These are phyloP conservation scores for Sporothrix mexicana DNA, from an alignment of 2,329 filamentous ascomycete genomes.

Conservation along the genomic window DNA sequence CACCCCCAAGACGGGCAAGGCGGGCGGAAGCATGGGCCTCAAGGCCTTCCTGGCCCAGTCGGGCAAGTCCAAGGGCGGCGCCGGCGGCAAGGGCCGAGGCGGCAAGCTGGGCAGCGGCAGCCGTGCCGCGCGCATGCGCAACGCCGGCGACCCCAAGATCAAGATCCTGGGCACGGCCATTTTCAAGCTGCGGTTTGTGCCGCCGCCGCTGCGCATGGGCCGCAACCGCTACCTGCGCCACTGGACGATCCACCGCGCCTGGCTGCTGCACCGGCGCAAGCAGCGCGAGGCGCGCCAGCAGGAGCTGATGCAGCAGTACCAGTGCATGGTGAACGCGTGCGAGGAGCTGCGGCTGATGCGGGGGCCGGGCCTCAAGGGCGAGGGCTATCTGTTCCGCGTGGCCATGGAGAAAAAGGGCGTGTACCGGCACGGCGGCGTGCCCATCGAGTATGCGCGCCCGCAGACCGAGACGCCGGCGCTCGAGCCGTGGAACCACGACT, in stretches of 20 bases:
- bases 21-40: neutral
- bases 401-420: conserved; percentile 91
- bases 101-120: neutral
- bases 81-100: neutral
- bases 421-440: conserved; percentile 73
- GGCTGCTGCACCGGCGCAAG: conserved; percentile 78
- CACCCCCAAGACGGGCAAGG: neutral
- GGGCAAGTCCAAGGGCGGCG: too few species aligned
- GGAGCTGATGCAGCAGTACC: conserved; percentile 79
- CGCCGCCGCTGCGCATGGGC: conserved; percentile 81
- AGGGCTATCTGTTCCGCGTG: conserved; percentile 80
- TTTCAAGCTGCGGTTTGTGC: conserved; percentile 45
- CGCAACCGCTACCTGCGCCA: conserved; percentile 88
- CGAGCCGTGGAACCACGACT: conserved; percentile 90
- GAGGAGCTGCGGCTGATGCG: conserved; percentile 75
- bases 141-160: conserved; percentile 44
- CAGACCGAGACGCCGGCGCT: conserved; percentile 82
- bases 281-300: conserved; percentile 67
- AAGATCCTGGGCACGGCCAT: conserved; percentile 45
- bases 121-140: conserved; percentile 28
- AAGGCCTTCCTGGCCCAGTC: too few species aligned
- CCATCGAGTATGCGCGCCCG: conserved; percentile 86
- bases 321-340: conserved; percentile 82
- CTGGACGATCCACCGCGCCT: conserved; percentile 98
- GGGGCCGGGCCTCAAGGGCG: conserved; percentile 61